These are phyloP conservation scores for Acanthamoeba castellanii DNA, from an alignment of 208 protist genomes.

Conservation along the genomic window DNA sequence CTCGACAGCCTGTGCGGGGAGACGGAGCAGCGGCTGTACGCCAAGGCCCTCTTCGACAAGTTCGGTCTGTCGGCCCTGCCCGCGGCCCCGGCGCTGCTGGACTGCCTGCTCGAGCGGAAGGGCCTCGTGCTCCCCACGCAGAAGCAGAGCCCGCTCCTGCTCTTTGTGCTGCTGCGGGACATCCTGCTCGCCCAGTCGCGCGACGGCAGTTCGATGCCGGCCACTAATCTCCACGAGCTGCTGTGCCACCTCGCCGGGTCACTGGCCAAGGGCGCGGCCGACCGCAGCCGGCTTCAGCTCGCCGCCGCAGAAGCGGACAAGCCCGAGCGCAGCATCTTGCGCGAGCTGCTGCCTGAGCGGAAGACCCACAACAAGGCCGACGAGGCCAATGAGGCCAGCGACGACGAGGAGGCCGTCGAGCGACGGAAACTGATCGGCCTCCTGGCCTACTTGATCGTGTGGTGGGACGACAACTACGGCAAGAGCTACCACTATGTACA, in stretches of 20 bases:
- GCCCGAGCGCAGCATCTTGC: not conserved
- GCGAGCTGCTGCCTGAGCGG: not conserved
- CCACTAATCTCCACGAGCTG: not conserved
- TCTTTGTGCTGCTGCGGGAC: not conserved
- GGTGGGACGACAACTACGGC: slow-evolving; percentile 50
- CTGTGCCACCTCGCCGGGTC: not conserved
- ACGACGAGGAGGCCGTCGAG: not conserved
- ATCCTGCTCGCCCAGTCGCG: not conserved
- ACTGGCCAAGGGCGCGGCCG: not conserved
- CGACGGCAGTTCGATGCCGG: not conserved
- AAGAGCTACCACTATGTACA: slow-evolving; percentile 35
- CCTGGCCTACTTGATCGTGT: not conserved
- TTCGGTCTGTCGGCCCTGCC: not conserved
- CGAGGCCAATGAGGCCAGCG: not conserved
- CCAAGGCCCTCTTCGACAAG: slow-evolving; percentile 2
- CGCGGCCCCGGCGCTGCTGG: not conserved
- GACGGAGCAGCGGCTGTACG: slow-evolving; percentile 8
- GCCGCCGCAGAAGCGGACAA: not conserved
- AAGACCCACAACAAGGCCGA: not conserved
- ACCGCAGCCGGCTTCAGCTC: not conserved
- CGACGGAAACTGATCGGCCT: slow-evolving; percentile 19
- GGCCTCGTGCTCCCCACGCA: not conserved
- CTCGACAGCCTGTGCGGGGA: slow-evolving; percentile 12
- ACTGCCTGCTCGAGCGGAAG: not conserved
- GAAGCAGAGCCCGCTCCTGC: slow-evolving; percentile 6